Percentiles rank a stretch among this genome's conserved stretches.
phyloP scores from a whole-genome alignment of 116 monocot species.

The Cymodocea nodosa region DNA sequence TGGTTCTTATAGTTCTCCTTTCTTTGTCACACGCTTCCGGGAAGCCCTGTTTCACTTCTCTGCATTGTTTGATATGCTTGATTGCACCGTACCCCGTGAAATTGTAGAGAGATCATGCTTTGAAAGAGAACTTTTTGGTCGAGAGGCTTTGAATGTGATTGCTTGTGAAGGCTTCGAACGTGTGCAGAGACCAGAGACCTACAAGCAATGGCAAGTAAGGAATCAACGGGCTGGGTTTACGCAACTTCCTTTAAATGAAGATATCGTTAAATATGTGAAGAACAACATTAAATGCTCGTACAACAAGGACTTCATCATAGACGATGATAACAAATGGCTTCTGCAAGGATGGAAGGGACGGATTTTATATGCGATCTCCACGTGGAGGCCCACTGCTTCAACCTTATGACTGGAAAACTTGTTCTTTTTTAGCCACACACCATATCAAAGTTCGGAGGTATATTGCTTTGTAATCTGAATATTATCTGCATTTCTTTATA shows the following conservation, averaged over 20 bases:
- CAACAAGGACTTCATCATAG: slow-evolving; percentile 15
- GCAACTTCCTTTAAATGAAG: slow-evolving; percentile 6
- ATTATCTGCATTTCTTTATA: no score
- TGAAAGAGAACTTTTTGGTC: slow-evolving; percentile 32
- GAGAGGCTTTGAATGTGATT: slow-evolving; percentile 19
- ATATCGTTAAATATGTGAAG: slow-evolving; percentile 4
- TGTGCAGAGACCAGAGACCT: slow-evolving; percentile 16
- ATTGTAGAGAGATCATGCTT: slow-evolving; percentile 28
- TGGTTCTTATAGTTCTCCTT: slow-evolving; percentile 34
- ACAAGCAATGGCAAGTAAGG: slow-evolving; percentile 18
- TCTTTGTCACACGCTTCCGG: slow-evolving; percentile 39
- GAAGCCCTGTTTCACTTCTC: slow-evolving; percentile 47
- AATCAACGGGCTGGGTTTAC: slow-evolving; percentile 8
- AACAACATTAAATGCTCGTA: neutral
- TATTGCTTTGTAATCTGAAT: no score
- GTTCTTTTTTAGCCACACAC: neutral
- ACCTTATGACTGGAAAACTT: neutral
- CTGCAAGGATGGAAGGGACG: slow-evolving; percentile 21
- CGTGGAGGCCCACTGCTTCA: slow-evolving; percentile 6
- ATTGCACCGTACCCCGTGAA: slow-evolving; percentile 26
- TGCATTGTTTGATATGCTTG: slow-evolving; percentile 46
- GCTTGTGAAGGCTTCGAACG: slow-evolving; percentile 17
- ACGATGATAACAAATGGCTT: slow-evolving; percentile 10
- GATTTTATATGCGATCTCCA: slow-evolving; percentile 7
- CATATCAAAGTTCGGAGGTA: neutral